These are phyloP conservation scores for Fusarium euwallaceae DNA, from an alignment of 2,329 filamentous ascomycete species.

Conservation along the genomic window DNA sequence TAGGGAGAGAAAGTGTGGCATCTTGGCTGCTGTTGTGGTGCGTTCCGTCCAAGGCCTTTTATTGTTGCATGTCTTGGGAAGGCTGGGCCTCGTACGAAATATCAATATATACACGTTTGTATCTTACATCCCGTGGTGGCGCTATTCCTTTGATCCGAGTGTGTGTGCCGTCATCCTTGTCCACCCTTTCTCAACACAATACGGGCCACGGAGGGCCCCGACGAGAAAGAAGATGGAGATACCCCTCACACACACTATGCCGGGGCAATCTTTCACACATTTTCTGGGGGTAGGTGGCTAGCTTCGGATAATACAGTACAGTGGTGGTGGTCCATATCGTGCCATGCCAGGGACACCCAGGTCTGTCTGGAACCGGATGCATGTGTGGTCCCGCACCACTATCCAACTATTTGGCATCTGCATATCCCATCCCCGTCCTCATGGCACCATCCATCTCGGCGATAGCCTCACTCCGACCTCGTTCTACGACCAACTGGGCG, in stretches of 20 bases:
- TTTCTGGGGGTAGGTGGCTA: constrained; percentile 32
- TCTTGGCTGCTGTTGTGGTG: not conserved
- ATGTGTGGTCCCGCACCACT: constrained; percentile 20
- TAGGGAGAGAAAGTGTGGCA: constrained; percentile 13
- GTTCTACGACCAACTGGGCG: constrained; percentile 4
- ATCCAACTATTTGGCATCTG: constrained; percentile 20
- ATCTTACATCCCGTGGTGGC: not conserved
- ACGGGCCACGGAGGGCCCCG: constrained; percentile 32
- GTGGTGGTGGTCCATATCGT: constrained; percentile 1
- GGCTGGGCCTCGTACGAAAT: not conserved
- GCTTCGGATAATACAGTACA: constrained; percentile 14
- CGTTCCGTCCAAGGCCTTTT: constrained; percentile 28
- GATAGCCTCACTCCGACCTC: constrained; percentile 33
- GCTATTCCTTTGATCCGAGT: constrained; percentile 35
- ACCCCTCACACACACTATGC: constrained; percentile 31
- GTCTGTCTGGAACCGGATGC: constrained; percentile 34
- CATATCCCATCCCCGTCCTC: constrained; percentile 1
- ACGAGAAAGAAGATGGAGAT: constrained; percentile 15
- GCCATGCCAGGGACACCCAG: constrained; percentile 25
- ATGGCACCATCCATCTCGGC: constrained; percentile 32
- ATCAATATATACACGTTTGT: constrained; percentile 6
- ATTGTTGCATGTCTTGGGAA: constrained; percentile 10
- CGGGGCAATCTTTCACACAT: not conserved
- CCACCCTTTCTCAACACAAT: constrained; percentile 1
- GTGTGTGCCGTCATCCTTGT: constrained; percentile 1